Base-by-base conservation (phyloP, 2,329 filamentous ascomycete genomes). In the Colletotrichum falcatum region DNA sequence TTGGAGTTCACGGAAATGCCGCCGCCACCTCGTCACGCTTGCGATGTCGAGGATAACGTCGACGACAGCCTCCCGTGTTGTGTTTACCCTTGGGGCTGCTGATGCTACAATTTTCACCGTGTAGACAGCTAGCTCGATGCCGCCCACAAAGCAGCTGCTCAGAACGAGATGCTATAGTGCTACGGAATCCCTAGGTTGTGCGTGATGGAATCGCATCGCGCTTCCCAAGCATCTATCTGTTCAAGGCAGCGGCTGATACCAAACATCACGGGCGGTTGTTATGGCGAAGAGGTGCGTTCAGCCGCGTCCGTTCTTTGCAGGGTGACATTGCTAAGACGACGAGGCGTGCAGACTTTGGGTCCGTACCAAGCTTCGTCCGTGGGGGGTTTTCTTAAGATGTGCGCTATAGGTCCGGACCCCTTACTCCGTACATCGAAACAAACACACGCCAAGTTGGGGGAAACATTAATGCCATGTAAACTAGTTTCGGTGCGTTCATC, bases 301-400 rank as follows among this genome's bases (percentile, higher is more conserved):
- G 53, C 33, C 59, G 26, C 66, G 35, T 44, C n/a, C n/a, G n/a
- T n/a, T n/a, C n/a, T 28, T 39, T 14, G 18, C 26, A 30, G 58
- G 56, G 66, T 70, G 60, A 28, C 61, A 70, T 39, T 70, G 66
- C 54, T 65, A 61, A 70, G 30, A 23, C 44, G 54, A 54, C 46
- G 53, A 39, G 55, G 33, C 42, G 49, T 20, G 35, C 28, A 55
- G 28, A 44, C 28, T 35, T n/a, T 33, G 35, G 35, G 28, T 33
- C 37, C 20, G 8, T 33, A 26, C 12, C 33, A 46, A 59, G 44
- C 58, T 51, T 56, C 49, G 35, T 61, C 55, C 58, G 54, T 58
- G 60, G 63, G 60, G 63, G 74, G 74, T 76, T 70, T 74, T 72
- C 75, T 76, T 77, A 77, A 73, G 76, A 77, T 77, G 76, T 75